phyloP scores from a whole-genome alignment of 129 eudicot species.

The Tagetes erecta region DNA sequence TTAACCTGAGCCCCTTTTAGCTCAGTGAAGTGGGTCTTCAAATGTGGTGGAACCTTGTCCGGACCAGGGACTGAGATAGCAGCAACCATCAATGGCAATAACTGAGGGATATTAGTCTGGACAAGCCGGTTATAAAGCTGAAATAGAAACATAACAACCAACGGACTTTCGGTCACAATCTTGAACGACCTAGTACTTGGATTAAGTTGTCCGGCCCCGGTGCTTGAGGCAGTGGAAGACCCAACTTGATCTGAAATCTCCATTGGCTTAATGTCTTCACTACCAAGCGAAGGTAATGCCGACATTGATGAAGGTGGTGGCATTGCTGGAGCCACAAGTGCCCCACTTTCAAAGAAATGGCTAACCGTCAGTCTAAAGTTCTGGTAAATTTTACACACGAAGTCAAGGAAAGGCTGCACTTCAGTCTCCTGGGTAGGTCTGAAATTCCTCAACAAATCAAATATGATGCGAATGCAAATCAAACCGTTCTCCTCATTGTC shows the following conservation, averaged over 20 bases:
- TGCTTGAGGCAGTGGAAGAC: constrained; percentile 39
- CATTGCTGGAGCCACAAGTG: constrained; percentile 59
- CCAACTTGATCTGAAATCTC: constrained; percentile 89
- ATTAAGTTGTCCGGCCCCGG: constrained; percentile 75
- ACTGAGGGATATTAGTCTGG: constrained; percentile 92
- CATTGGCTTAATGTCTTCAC: constrained; percentile 79
- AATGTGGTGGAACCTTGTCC: constrained; percentile 86
- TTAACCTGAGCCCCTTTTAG: constrained; percentile 99
- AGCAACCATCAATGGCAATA: constrained; percentile 90
- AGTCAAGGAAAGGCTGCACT: constrained; percentile 96
- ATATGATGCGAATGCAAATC: constrained; percentile 89
- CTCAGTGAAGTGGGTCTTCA: constrained; percentile 86
- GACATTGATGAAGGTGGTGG: constrained; percentile 59
- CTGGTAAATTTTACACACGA: constrained; percentile 91
- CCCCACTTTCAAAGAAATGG: constrained; percentile 90
- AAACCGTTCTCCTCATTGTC: constrained; percentile 96
- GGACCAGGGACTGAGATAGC: constrained; percentile 98
- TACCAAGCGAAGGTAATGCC: constrained; percentile 56
- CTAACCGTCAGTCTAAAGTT: constrained; percentile 83
- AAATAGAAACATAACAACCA: constrained; percentile 98
- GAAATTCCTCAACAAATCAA: constrained; percentile 87
- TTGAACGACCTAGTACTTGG: constrained; percentile 94
- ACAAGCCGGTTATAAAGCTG: constrained; percentile 95
- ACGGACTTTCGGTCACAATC: constrained; percentile 94
- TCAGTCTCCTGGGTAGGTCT: constrained; percentile 89